Conservation (phyloP, 2,329 filamentous ascomycete genomes). For the Phialophora verrucosa region DNA sequence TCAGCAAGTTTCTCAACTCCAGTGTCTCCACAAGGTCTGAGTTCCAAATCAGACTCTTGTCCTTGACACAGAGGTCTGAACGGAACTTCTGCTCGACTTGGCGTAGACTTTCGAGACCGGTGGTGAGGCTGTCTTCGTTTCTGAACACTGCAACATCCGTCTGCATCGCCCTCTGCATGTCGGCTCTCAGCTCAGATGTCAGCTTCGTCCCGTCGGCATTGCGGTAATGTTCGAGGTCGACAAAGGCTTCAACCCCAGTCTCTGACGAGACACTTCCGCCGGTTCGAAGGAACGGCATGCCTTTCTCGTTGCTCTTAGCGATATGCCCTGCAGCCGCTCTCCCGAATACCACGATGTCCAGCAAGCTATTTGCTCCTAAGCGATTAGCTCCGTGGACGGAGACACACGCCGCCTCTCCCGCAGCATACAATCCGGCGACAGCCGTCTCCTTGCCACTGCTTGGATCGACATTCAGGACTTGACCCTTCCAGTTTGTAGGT, state of each 20-base stretch:
- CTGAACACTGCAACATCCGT: conserved; percentile 91
- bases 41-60: conserved; percentile 98
- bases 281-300: conserved; percentile 61
- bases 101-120: conserved; percentile 79
- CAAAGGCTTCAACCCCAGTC: conserved; percentile 75
- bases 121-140: conserved; percentile 79
- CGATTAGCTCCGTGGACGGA: conserved; percentile 98
- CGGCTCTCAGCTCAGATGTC: conserved; percentile 79
- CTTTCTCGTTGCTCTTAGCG: conserved; percentile 88
- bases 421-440: conserved; percentile 92
- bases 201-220: conserved; percentile 76
- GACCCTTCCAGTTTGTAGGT: conserved; percentile 94
- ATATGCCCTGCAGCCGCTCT: conserved; percentile 97
- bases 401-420: conserved; percentile 95
- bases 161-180: conserved; percentile 96
- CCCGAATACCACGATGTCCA: conserved; percentile 96
- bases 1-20: conserved; percentile 91
- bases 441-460: conserved; percentile 86
- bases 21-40: conserved; percentile 93
- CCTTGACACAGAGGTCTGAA: conserved; percentile 79
- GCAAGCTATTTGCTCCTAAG: conserved; percentile 95
- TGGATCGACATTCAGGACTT: conserved; percentile 85
- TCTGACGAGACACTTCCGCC: conserved; percentile 79
- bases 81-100: conserved; percentile 75
- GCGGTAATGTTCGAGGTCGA: conserved; percentile 73